Percentiles rank a stretch among this genome's conserved stretches.
Evolutionary conservation across 2,329 filamentous ascomycete genomes (phyloP).

Genomic region (Salinomyces thailandicus): DNA sequence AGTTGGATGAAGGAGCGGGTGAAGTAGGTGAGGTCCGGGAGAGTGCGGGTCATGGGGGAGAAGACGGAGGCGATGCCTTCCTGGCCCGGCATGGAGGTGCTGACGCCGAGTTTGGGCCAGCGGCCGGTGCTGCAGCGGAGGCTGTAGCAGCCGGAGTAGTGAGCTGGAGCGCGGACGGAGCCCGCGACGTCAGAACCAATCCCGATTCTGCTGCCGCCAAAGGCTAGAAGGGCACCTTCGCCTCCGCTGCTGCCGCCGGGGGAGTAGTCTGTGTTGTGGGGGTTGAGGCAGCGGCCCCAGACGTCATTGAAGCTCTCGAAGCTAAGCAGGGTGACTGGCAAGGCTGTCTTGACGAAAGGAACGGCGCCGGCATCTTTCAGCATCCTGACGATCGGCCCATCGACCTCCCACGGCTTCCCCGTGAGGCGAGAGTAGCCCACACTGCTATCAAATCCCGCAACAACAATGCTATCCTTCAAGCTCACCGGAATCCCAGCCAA

Average conservation of each 20-base stretch:
- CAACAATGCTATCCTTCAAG: slow-evolving; percentile 65
- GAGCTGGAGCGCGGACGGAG: slow-evolving; percentile 74
- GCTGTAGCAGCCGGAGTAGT: slow-evolving; percentile 82
- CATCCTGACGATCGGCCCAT: slow-evolving; percentile 64
- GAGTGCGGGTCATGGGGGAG: slow-evolving; percentile 80
- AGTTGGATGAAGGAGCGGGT: slow-evolving; percentile 66
- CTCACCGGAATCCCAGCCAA: slow-evolving; percentile 80
- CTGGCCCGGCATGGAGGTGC: slow-evolving; percentile 84
- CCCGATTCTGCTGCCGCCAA: slow-evolving; percentile 73
- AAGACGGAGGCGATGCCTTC: slow-evolving; percentile 84
- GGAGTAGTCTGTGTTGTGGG: slow-evolving; percentile 72
- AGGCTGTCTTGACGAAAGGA: slow-evolving; percentile 85
- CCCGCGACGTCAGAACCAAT: slow-evolving; percentile 88
- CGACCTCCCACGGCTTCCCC: slow-evolving; percentile 53
- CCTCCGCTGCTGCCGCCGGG: slow-evolving; percentile 83
- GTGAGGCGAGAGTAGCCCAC: slow-evolving; percentile 70
- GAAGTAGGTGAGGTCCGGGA: slow-evolving; percentile 77
- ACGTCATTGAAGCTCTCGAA: slow-evolving; percentile 73
- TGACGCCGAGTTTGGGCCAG: slow-evolving; percentile 77
- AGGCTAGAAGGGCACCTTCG: slow-evolving; percentile 70
- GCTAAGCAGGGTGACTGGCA: slow-evolving; percentile 75
- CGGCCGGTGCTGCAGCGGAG: slow-evolving; percentile 78
- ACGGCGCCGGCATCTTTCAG: slow-evolving; percentile 80
- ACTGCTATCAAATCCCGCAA: slow-evolving; percentile 71
- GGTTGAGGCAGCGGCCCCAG: slow-evolving; percentile 75